These are phyloP conservation scores for Cytospora chrysosperma DNA, from an alignment of 2,329 filamentous ascomycete genomes.

Conservation along the genomic window DNA sequence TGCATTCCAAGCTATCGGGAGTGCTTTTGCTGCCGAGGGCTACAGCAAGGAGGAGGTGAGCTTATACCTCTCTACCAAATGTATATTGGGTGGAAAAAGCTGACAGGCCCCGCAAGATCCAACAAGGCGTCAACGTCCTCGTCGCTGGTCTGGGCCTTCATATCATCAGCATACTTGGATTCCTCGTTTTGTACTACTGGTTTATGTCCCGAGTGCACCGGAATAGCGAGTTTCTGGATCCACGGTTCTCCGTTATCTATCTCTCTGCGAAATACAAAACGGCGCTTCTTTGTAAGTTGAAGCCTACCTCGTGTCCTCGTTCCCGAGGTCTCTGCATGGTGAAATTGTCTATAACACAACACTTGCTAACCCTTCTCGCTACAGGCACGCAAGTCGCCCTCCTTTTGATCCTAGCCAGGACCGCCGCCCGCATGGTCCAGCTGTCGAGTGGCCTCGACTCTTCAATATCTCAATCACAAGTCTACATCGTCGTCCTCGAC, in stretches of 20 bases:
- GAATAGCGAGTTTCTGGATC: constrained; percentile 39
- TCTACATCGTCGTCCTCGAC: constrained; percentile 40
- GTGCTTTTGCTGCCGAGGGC: constrained; percentile 39
- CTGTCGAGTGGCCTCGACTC: constrained; percentile 38
- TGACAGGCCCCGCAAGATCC: constrained; percentile 28
- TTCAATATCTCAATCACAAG: constrained; percentile 39
- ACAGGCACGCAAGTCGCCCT: constrained; percentile 40
- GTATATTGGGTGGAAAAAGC: constrained; percentile 5
- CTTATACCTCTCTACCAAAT: constrained; percentile 5
- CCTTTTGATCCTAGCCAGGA: constrained; percentile 40
- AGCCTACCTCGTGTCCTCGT: constrained; percentile 35
- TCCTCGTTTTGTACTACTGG: constrained; percentile 40
- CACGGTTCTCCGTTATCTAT: constrained; percentile 41
- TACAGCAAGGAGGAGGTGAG: constrained; percentile 38
- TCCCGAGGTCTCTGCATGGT: constrained; percentile 29
- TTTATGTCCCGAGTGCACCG: constrained; percentile 42
- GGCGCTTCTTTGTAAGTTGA: constrained; percentile 44
- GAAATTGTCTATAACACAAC: neutral
- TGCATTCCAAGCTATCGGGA: constrained; percentile 39
- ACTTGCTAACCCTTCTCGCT: neutral
- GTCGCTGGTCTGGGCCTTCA: constrained; percentile 47
- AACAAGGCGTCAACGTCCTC: constrained; percentile 39
- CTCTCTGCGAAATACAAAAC: constrained; percentile 42
- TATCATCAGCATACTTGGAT: constrained; percentile 39
- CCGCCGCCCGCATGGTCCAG: constrained; percentile 43